Evolutionary conservation across 441 rosid species (phyloP).

Genomic region (Sinapis alba): DNA sequence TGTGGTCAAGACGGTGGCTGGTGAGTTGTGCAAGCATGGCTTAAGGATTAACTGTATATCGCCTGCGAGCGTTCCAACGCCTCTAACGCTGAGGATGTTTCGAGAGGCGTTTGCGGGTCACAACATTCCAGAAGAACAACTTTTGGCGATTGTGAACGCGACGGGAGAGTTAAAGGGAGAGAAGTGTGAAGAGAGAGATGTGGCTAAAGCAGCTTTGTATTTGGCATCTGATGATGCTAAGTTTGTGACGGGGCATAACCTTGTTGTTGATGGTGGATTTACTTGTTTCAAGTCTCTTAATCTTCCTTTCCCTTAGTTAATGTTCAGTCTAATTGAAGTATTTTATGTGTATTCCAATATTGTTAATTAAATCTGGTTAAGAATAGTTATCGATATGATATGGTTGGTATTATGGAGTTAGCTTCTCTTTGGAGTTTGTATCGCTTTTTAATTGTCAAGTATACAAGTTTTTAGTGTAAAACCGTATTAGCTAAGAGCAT

Average conservation of each 20-base stretch:
- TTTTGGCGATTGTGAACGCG: constrained; percentile 31
- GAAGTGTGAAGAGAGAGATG: constrained; percentile 51
- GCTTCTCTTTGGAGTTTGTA: background rate
- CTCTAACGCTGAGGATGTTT: constrained; percentile 38
- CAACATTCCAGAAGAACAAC: constrained; percentile 35
- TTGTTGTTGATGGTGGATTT: constrained; percentile 54
- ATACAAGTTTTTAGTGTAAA: background rate
- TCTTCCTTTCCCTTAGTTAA: constrained; percentile 35
- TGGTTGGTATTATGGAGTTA: background rate
- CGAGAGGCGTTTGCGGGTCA: constrained; percentile 34
- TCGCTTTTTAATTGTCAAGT: background rate
- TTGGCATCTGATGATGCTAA: constrained; percentile 56
- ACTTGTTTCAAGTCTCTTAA: constrained; percentile 39
- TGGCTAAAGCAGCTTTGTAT: constrained; percentile 60
- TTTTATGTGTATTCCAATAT: background rate
- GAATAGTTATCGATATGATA: background rate
- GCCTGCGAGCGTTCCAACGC: constrained; percentile 41
- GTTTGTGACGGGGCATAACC: constrained; percentile 61
- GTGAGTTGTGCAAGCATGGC: constrained; percentile 40
- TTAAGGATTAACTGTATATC: constrained; percentile 29
- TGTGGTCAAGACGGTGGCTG: constrained; percentile 29
- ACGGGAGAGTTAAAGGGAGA: constrained; percentile 52
- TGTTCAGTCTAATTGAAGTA: background rate
- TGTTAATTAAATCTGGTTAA: background rate
- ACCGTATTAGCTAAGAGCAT: no score